Conservation (phyloP, 495 filamentous ascomycete genomes). For the Penicillium herquei region DNA sequence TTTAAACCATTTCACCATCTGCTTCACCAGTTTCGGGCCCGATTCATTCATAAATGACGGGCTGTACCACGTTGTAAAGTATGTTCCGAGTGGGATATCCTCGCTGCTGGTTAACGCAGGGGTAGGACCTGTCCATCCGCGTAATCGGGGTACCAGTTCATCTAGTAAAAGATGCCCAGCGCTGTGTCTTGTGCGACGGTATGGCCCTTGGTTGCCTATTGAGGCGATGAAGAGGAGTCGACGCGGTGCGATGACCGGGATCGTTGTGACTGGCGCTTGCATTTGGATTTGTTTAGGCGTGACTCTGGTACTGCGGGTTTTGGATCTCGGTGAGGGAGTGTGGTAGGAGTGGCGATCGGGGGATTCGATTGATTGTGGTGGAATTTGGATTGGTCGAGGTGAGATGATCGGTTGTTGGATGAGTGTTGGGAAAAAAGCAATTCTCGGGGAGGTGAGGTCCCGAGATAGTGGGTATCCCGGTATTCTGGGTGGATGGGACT, state of each 20-base stretch:
- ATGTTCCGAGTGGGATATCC: constrained; percentile 30
- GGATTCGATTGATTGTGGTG: too few species aligned
- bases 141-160: constrained; percentile 47
- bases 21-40: constrained; percentile 46
- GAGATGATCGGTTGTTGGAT: too few species aligned
- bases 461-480: too few species aligned
- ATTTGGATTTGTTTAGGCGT: not conserved
- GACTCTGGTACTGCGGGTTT: too few species aligned
- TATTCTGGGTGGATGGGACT: too few species aligned
- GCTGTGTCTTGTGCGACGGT: constrained; percentile 73
- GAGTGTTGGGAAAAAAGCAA: too few species aligned
- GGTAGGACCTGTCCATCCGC: constrained; percentile 20
- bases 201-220: constrained; percentile 64
- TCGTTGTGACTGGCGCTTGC: not conserved
- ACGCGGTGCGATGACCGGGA: constrained; percentile 11
- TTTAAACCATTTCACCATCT: constrained; percentile 45
- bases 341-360: too few species aligned
- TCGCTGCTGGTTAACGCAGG: too few species aligned
- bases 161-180: constrained; percentile 72
- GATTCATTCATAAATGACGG: constrained; percentile 75
- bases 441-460: too few species aligned
- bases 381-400: too few species aligned
- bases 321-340: too few species aligned
- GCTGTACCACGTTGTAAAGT: constrained; percentile 67
- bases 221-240: constrained; percentile 65